Evolutionary conservation across 23 red algal genomes (phyloP).

Genomic region (Chondrus crispus): DNA sequence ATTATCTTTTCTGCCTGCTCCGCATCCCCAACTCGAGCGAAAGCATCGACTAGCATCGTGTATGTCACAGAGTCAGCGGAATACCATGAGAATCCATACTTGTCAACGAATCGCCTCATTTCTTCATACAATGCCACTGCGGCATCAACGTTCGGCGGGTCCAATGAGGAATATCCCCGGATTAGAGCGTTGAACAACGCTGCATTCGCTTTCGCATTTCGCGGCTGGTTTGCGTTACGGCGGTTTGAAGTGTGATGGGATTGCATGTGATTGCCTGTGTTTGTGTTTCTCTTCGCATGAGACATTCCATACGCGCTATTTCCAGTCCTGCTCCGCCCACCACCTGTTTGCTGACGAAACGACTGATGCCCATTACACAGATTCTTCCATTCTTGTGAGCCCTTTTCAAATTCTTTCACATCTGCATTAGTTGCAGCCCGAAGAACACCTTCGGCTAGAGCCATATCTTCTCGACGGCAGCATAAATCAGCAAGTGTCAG

Average conservation of each 20-base stretch:
- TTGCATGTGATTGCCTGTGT: neutral
- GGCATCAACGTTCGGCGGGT: slow-evolving; percentile 43
- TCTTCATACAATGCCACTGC: slow-evolving; percentile 48
- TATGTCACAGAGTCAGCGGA: slow-evolving; percentile 55
- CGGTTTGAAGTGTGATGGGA: neutral
- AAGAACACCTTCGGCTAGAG: slow-evolving; percentile 57
- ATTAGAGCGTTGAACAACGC: slow-evolving; percentile 54
- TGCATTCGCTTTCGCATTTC: slow-evolving; percentile 50
- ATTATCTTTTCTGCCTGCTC: slow-evolving; percentile 41
- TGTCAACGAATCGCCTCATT: slow-evolving; percentile 22
- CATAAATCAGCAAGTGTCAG: slow-evolving; percentile 61
- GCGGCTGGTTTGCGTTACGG: slow-evolving; percentile 52
- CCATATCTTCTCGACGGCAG: slow-evolving; percentile 51
- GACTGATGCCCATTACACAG: slow-evolving; percentile 18
- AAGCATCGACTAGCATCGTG: slow-evolving; percentile 58
- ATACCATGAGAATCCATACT: slow-evolving; percentile 47
- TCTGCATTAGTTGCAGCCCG: slow-evolving; percentile 38
- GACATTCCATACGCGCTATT: neutral
- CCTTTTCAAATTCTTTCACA: slow-evolving; percentile 30
- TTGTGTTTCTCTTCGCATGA: neutral
- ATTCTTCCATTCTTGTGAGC: slow-evolving; percentile 24
- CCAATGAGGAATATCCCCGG: slow-evolving; percentile 46
- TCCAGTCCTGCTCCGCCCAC: too few relatives aligned
- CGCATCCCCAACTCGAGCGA: slow-evolving; percentile 44
- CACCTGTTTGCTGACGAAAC: neutral